Evolutionary conservation across 495 filamentous ascomycete species (phyloP), one percentile per base, ranked within the genome.

Genomic region (Chaetomium fimeti): DNA sequence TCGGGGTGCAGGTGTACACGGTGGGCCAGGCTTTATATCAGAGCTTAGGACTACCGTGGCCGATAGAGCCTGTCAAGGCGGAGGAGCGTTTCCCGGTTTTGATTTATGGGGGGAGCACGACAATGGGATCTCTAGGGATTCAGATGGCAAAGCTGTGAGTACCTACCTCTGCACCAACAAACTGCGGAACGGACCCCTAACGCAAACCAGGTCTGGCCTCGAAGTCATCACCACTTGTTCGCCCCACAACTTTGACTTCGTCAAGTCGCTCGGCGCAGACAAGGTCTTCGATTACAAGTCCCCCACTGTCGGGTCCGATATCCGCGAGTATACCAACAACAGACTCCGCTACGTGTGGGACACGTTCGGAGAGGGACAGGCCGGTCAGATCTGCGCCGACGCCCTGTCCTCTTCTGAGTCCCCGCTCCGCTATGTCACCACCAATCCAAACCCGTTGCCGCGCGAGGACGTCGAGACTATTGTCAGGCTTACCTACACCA

Each of bases 191-290:
- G 12, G 7, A n/a, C n/a, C 43, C 2, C 55, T 38, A 20, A 57
- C 55, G 40, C 28, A 20, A 55, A 32, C 29, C 36, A 57, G 55
- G 29, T 29, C 32, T 6, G 54, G 54, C 29, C 36, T 40, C 13
- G 20, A 32, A 22, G 36, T 32, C 22, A 57, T 57, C 20, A 57
- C 55, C 16, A 57, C 55, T 25, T 57, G 55, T 20, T 57, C 55
- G 5, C 55, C 32, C 0, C 36, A 43, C 8, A 57, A 57, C 55
- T 57, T 57, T 57, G 55, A 57, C n/a, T 32, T 57, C 2, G 55
- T 57, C 18, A 25, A 24, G 36, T 57, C 55, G 28, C 36, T 40
- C 20, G 36, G 36, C 18, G 55, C 55, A 13, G 36, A 57, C 36
- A 32, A 57, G 28, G 36, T 57, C 3, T 57, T 57, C 20, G 36